phyloP scores from a whole-genome alignment of 441 rosid species.

The Aquilaria agallochum region DNA sequence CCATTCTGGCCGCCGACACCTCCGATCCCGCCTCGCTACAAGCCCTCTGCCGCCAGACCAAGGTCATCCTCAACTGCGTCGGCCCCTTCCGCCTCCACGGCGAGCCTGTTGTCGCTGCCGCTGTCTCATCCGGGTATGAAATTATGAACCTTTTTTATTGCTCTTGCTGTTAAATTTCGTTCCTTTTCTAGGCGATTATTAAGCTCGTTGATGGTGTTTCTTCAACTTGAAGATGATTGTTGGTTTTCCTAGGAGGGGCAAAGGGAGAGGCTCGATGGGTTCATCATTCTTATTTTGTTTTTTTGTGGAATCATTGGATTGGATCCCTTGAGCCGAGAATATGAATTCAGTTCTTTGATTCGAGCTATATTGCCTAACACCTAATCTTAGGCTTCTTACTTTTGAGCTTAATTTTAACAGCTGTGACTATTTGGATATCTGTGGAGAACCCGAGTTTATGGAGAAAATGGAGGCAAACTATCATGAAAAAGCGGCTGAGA shows the following conservation, averaged over 20 bases:
- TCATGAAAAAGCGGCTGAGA: slow-evolving; percentile 62
- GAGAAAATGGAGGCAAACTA: slow-evolving; percentile 70
- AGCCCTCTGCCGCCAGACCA: slow-evolving; percentile 57
- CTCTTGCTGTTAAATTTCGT: not conserved
- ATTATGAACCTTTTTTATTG: not conserved
- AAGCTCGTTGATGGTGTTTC: not conserved
- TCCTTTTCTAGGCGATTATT: slow-evolving; percentile 2
- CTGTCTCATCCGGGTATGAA: slow-evolving; percentile 62
- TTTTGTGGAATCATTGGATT: too few relatives aligned
- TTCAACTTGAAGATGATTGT: not conserved
- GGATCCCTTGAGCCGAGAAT: too few relatives aligned
- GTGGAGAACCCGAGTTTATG: slow-evolving; percentile 96
- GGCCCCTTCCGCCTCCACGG: slow-evolving; percentile 88
- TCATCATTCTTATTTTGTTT: too few relatives aligned
- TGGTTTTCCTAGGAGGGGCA: not conserved
- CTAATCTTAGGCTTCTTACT: too few relatives aligned
- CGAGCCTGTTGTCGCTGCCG: slow-evolving; percentile 80
- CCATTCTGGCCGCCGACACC: slow-evolving; percentile 68
- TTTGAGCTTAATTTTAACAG: slow-evolving; percentile 19
- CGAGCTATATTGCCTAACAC: too few relatives aligned
- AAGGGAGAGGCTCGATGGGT: too few relatives aligned
- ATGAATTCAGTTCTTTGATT: too few relatives aligned
- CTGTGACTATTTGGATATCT: slow-evolving; percentile 88
- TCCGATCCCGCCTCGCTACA: slow-evolving; percentile 66
- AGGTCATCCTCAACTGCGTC: slow-evolving; percentile 77